These are phyloP conservation scores for Paramecium pentaurelia DNA, from an alignment of 73 alveolate species.

Conservation along the genomic window DNA sequence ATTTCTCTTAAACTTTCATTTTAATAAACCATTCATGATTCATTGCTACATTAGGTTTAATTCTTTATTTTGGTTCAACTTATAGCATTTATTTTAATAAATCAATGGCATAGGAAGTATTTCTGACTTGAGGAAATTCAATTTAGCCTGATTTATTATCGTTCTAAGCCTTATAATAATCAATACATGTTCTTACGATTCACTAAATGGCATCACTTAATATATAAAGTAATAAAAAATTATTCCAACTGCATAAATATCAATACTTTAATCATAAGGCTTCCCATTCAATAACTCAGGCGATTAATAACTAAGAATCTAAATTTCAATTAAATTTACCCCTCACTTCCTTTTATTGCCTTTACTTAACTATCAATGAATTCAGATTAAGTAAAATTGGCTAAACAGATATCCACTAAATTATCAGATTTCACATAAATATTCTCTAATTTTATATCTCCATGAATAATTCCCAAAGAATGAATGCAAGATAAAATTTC, in stretches of 20 bases:
- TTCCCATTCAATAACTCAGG: slow-evolving; percentile 28
- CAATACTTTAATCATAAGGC: background rate
- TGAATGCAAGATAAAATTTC: background rate
- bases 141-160: background rate
- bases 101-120: background rate
- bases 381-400: background rate
- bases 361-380: background rate
- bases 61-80: background rate
- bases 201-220: slow-evolving; percentile 23
- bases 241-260: background rate
- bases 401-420: background rate
- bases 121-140: background rate
- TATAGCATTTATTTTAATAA: background rate
- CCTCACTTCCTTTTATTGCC: background rate
- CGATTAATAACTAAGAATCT: background rate
- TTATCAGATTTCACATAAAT: background rate
- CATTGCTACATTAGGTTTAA: background rate
- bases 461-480: background rate
- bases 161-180: background rate
- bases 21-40: slow-evolving; percentile 13
- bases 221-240: background rate
- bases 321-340: background rate
- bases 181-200: slow-evolving; percentile 23
- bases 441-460: background rate
- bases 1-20: slow-evolving; percentile 33